phyloP scores from a whole-genome alignment of 2,329 filamentous ascomycete genomes.

The Pyrenophora teres region DNA sequence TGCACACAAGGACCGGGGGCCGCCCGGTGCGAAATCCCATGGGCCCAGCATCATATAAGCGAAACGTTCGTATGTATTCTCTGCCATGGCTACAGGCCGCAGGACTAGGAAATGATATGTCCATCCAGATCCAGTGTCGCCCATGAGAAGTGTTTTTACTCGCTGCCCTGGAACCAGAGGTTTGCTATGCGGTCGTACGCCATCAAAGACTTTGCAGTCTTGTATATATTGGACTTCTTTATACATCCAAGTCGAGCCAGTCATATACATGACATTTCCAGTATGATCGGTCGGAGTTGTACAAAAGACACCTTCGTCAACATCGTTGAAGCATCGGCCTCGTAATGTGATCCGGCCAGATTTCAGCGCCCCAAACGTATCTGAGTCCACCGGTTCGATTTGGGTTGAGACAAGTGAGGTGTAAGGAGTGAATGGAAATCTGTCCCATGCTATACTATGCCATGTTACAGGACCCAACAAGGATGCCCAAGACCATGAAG shows the following conservation, averaged over 20 bases:
- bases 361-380: neutral
- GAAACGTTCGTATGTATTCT: neutral
- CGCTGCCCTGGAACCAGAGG: neutral
- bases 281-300: too few species aligned
- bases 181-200: neutral
- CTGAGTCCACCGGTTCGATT: neutral
- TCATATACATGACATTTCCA: too few species aligned
- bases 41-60: neutral
- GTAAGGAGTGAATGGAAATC: neutral
- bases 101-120: neutral
- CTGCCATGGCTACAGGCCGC: neutral
- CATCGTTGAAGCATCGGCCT: neutral
- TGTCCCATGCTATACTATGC: neutral
- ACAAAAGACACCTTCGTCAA: too few species aligned
- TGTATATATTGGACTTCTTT: too few species aligned
- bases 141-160: neutral
- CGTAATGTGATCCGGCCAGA: neutral
- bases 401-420: neutral
- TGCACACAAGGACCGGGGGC: too few species aligned
- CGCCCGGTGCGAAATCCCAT: too few species aligned
- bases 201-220: neutral
- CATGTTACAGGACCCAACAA: neutral
- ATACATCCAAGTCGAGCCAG: too few species aligned
- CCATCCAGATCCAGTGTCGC: neutral
- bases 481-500: conserved; percentile 11